These are phyloP conservation scores for Glarea lozoyensis DNA, from an alignment of 495 filamentous ascomycete species.

Conservation along the genomic window DNA sequence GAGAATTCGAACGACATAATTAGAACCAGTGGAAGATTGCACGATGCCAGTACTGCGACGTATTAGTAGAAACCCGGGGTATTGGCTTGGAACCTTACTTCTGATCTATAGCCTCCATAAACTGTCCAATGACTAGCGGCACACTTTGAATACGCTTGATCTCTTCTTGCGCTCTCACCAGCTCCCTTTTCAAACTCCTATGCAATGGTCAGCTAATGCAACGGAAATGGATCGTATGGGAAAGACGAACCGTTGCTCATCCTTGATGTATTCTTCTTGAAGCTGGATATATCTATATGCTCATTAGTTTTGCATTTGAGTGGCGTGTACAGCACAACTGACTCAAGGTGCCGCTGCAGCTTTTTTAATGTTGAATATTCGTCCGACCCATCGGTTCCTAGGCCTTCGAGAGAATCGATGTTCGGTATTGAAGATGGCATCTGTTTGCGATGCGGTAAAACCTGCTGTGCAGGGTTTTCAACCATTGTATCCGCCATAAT, in stretches of 20 bases:
- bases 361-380: slow-evolving; percentile 94
- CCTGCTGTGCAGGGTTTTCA: slow-evolving; percentile 65
- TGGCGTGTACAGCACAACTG: slow-evolving; percentile 24
- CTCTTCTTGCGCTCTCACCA: slow-evolving; percentile 96
- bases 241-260: slow-evolving; percentile 79
- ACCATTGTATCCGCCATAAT: slow-evolving; percentile 78
- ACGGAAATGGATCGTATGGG: too few species aligned
- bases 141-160: slow-evolving; percentile 99
- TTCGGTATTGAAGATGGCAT: slow-evolving; percentile 78
- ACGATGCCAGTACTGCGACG: slow-evolving; percentile 83
- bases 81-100: slow-evolving; percentile 53
- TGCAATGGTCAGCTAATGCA: not conserved
- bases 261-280: slow-evolving; percentile 99
- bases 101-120: slow-evolving; percentile 99
- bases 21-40: slow-evolving; percentile 94
- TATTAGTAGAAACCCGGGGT: slow-evolving; percentile 20
- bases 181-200: slow-evolving; percentile 92
- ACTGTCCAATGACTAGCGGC: slow-evolving; percentile 94
- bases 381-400: slow-evolving; percentile 72
- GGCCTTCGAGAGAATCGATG: slow-evolving; percentile 78
- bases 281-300: slow-evolving; percentile 79
- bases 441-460: slow-evolving; percentile 68
- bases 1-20: slow-evolving; percentile 97
- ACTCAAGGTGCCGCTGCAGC: slow-evolving; percentile 92
- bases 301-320: slow-evolving; percentile 4